Evolutionary conservation across 2,329 filamentous ascomycete species (phyloP), one percentile per base, ranked within the genome.

Genomic region (Ceratocystis alfenasii): DNA sequence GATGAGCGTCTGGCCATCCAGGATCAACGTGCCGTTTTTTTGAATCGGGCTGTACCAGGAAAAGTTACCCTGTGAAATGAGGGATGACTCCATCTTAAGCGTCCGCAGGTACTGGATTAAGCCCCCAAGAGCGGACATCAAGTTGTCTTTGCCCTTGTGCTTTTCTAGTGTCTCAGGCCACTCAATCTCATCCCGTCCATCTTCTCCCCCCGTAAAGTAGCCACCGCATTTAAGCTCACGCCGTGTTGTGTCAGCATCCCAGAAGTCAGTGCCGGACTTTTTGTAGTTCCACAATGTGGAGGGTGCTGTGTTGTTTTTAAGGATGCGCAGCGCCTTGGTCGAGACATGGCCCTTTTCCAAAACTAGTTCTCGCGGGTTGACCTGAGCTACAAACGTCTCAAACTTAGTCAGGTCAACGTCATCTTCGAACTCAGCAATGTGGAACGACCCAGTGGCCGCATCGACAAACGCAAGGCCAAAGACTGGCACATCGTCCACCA

Each of bases 391-490:
- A 69, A 99, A 88, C 0, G 94, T 99, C 78, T 99, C 94, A 70
- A 99, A 97, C 73, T 92, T 95, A 67, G 94, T 99, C 76, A 96
- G 82, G 71, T 97, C 92, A 3, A 86, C 83, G 74, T 99, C 94
- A 71, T 99, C 94, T 4, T 88, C 81, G 69, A 97, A 97, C 69
- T 95, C 87, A 1, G 92, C 89, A n/a, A 99, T 75, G 72, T 89
- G 91, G 74, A 99, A 99, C 69, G 96, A 90, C 8, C 93, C 94
- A 0, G 93, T 99, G 1, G 94, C 92, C 6, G 94, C 94, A 73
- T 99, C 94, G 10, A 95, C 90, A 75, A 97, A 96, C 0, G 91
- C 87, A 63, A 99, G 86, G 7, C 94, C 94, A 74, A 99, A 99
- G 0, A 85, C 85, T 4, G 94, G 92, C 33, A 85, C 79, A 64